Conservation (phyloP, 345 rosid species). For the Populus pruinosa region DNA sequence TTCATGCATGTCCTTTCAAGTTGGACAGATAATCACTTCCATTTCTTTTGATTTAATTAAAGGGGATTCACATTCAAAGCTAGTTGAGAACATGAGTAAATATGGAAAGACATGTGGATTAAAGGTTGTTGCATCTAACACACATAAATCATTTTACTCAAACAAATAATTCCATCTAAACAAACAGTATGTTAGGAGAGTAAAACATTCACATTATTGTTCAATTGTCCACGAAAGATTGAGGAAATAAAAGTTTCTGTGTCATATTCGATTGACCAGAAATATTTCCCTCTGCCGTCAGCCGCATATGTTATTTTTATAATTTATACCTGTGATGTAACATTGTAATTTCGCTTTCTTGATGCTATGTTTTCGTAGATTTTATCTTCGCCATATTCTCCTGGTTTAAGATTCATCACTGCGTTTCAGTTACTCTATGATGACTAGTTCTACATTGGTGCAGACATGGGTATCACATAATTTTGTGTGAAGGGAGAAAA, state of each 20-base stretch:
- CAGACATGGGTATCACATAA: constrained; percentile 93
- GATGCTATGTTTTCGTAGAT: background rate
- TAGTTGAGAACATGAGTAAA: background rate
- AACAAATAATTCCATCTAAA: background rate
- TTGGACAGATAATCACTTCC: background rate
- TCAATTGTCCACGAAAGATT: background rate
- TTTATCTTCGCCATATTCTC: background rate
- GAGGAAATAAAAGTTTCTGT: background rate
- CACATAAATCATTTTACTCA: background rate
- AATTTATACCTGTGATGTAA: background rate
- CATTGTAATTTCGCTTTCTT: background rate
- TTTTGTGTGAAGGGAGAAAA: constrained; percentile 82
- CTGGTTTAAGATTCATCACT: background rate
- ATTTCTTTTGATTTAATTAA: background rate
- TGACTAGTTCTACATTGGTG: constrained; percentile 5
- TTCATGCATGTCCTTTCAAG: background rate
- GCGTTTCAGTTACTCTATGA: background rate
- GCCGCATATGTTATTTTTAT: background rate
- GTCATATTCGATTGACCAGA: background rate
- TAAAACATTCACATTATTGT: background rate
- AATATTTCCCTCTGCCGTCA: background rate
- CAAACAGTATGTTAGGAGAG: background rate
- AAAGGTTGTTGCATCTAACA: background rate
- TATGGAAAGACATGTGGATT: background rate
- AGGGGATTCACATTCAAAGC: background rate